A percentile compares a stretch with the other conserved stretches of the same genome.
Conservation (phyloP, 2,329 filamentous ascomycete species). For the Cladophialophora carrionii region DNA sequence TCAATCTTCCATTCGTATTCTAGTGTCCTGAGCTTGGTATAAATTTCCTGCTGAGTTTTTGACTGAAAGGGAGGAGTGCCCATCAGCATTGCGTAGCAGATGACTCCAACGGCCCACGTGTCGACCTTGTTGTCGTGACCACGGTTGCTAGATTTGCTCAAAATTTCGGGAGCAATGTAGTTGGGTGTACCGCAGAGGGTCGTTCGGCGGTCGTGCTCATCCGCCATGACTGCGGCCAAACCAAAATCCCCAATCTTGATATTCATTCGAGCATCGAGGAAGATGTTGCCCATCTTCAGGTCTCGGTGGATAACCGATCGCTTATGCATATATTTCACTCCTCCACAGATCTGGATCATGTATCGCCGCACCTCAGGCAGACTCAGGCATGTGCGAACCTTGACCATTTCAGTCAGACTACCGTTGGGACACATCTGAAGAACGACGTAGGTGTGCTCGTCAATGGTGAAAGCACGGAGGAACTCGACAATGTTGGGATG, state of each 20-base stretch:
- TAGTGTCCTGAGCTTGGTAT: slow-evolving; percentile 53
- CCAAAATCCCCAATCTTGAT: slow-evolving; percentile 98
- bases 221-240: slow-evolving; percentile 85
- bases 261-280: slow-evolving; percentile 92
- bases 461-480: slow-evolving; percentile 87
- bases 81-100: slow-evolving; percentile 93
- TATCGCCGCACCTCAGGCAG: slow-evolving; percentile 94
- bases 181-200: slow-evolving; percentile 97
- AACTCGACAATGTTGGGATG: slow-evolving; percentile 97
- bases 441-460: slow-evolving; percentile 87
- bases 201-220: slow-evolving; percentile 88
- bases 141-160: slow-evolving; percentile 76
- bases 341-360: slow-evolving; percentile 90
- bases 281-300: slow-evolving; percentile 97
- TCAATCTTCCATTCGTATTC: slow-evolving; percentile 56
- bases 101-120: slow-evolving; percentile 97
- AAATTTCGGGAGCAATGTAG: slow-evolving; percentile 95
- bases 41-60: slow-evolving; percentile 57
- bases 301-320: slow-evolving; percentile 96
- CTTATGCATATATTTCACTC: slow-evolving; percentile 96
- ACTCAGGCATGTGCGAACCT: slow-evolving; percentile 84
- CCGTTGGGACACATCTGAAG: slow-evolving; percentile 94
- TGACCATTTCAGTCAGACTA: slow-evolving; percentile 96
- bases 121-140: slow-evolving; percentile 98
- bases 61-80: slow-evolving; percentile 97